phyloP scores from a whole-genome alignment of 371 early-diverging fungal genomes.

The Mycotypha africana region DNA sequence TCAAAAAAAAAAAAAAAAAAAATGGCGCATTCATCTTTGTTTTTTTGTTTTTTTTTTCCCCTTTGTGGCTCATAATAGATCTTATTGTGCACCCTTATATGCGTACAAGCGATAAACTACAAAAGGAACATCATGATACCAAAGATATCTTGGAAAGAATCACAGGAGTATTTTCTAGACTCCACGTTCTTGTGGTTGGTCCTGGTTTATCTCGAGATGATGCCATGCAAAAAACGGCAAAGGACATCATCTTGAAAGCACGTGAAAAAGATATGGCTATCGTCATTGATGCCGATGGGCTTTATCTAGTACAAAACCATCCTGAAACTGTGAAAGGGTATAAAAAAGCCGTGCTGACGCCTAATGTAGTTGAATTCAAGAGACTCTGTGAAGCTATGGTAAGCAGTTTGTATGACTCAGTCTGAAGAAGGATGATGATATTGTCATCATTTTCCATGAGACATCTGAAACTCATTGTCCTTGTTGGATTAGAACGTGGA shows the following conservation, averaged over 20 bases:
- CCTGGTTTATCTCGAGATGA: slow-evolving; percentile 87
- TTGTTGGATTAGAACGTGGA: background rate
- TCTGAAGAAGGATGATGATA: background rate
- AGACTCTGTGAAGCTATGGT: slow-evolving; percentile 74
- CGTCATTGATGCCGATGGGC: slow-evolving; percentile 92
- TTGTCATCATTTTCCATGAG: background rate
- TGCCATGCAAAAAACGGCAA: slow-evolving; percentile 57
- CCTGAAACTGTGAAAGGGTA: slow-evolving; percentile 74
- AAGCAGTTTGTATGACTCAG: no score
- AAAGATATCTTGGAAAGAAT: slow-evolving; percentile 41
- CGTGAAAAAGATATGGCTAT: slow-evolving; percentile 62
- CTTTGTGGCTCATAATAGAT: no score
- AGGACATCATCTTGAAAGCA: slow-evolving; percentile 56
- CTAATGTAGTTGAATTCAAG: slow-evolving; percentile 85
- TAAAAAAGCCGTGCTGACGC: slow-evolving; percentile 79
- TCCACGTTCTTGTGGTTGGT: slow-evolving; percentile 87
- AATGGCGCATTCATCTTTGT: no score
- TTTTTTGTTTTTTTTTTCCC: no score
- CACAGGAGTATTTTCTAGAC: slow-evolving; percentile 51
- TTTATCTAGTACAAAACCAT: slow-evolving; percentile 67
- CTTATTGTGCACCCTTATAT: slow-evolving; percentile 65
- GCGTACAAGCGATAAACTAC: slow-evolving; percentile 31
- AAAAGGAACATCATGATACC: slow-evolving; percentile 20
- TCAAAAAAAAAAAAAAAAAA: no score
- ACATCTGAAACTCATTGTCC: no score